A percentile compares a stretch with the other conserved stretches of the same genome.
Evolutionary conservation across 148 eudicot genomes (phyloP).

Genomic region (Linanthus parryae): DNA sequence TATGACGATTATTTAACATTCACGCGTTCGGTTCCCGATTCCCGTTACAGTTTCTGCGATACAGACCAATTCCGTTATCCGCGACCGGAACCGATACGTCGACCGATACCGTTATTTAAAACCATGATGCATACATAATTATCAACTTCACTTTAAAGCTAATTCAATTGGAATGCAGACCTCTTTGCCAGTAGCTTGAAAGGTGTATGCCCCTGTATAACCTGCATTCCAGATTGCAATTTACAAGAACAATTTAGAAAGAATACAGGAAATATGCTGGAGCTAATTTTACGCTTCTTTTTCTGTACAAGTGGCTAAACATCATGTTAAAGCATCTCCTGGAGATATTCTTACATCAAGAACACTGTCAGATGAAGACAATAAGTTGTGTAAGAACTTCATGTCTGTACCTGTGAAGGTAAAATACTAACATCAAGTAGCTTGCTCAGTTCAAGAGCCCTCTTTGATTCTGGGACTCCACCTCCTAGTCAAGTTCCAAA

Average conservation of each 20-base stretch:
- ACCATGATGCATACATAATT: background rate
- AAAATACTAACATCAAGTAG: slow-evolving; percentile 45
- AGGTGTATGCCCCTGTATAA: slow-evolving; percentile 87
- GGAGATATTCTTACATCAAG: slow-evolving; percentile 3
- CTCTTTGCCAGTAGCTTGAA: slow-evolving; percentile 60
- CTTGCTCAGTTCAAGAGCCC: slow-evolving; percentile 57
- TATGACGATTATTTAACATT: background rate
- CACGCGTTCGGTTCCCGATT: too few species aligned
- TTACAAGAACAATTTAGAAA: slow-evolving; percentile 2
- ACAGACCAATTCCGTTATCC: too few species aligned
- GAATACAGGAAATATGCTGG: background rate
- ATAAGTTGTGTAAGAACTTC: background rate
- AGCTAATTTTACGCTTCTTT: background rate
- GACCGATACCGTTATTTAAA: background rate
- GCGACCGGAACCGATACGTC: too few species aligned
- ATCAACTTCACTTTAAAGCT: background rate
- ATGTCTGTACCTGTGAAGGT: slow-evolving; percentile 55
- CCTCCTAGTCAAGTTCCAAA: slow-evolving; percentile 45
- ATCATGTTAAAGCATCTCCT: too few species aligned
- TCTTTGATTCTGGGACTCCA: slow-evolving; percentile 78
- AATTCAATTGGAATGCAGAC: slow-evolving; percentile 20
- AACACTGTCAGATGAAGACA: background rate
- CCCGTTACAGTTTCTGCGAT: background rate
- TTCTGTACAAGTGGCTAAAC: background rate
- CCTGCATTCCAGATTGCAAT: slow-evolving; percentile 32